Evolutionary conservation across 2,329 filamentous ascomycete species (phyloP).

Genomic region (Trichophyton mentagrophytes): DNA sequence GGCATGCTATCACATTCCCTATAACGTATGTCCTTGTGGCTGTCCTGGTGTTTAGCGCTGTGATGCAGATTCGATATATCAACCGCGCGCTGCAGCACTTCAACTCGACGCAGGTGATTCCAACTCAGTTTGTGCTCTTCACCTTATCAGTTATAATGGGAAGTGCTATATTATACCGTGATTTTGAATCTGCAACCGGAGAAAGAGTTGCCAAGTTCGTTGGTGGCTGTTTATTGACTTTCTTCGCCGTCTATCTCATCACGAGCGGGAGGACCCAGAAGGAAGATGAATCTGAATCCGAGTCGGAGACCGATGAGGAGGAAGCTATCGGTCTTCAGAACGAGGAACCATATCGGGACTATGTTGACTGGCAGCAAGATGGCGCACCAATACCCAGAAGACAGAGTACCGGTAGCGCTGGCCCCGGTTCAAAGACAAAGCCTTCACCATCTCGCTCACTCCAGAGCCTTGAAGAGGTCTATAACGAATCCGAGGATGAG

Average conservation of each 20-base stretch:
- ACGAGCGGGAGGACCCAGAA: slow-evolving; percentile 61
- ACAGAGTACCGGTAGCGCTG: not conserved
- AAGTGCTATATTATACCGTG: slow-evolving; percentile 82
- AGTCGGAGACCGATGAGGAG: slow-evolving; percentile 53
- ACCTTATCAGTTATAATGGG: slow-evolving; percentile 91
- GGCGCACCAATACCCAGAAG: not conserved
- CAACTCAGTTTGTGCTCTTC: slow-evolving; percentile 93
- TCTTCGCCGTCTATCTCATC: slow-evolving; percentile 93
- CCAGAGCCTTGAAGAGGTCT: slow-evolving; percentile 20
- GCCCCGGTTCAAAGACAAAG: not conserved
- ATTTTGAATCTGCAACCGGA: slow-evolving; percentile 72
- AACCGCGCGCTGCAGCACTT: slow-evolving; percentile 84
- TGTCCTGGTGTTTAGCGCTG: slow-evolving; percentile 66
- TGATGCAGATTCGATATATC: slow-evolving; percentile 96
- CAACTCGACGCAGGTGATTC: slow-evolving; percentile 95
- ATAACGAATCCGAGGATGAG: slow-evolving; percentile 15
- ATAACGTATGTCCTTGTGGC: slow-evolving; percentile 78
- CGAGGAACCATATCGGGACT: slow-evolving; percentile 27
- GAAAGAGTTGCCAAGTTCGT: slow-evolving; percentile 72
- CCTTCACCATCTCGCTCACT: slow-evolving; percentile 25
- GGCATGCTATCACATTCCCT: slow-evolving; percentile 78
- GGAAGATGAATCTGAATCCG: slow-evolving; percentile 47
- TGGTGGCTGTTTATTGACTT: slow-evolving; percentile 81
- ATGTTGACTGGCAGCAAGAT: slow-evolving; percentile 17
- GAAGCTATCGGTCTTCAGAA: slow-evolving; percentile 33